Conservation (phyloP, 768 basidiomycete genomes). For the Psilocybe sp. region DNA sequence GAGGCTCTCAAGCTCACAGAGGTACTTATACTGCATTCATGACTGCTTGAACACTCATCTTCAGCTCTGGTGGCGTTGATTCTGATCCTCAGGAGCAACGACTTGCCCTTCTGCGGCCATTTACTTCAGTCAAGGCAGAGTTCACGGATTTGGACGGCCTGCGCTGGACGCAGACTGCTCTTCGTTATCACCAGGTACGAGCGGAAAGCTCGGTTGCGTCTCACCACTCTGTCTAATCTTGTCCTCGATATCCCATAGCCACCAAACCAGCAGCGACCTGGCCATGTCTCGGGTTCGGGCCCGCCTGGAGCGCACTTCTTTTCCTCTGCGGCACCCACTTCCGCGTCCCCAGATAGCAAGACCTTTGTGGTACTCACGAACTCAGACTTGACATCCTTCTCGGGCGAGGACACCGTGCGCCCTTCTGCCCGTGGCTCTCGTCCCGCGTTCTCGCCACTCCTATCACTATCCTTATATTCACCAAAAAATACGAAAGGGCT, state of each 20-base stretch:
- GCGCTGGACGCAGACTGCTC: constrained; percentile 42
- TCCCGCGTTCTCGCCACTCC: not conserved
- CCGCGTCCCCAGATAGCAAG: constrained; percentile 1
- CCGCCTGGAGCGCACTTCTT: not conserved
- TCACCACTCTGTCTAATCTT: not conserved
- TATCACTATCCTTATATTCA: not conserved
- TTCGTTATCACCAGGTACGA: constrained; percentile 25
- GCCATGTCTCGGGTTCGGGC: not conserved
- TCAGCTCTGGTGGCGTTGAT: not conserved
- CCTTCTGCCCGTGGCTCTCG: not conserved
- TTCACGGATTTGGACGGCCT: constrained; percentile 62
- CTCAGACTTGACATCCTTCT: constrained; percentile 31
- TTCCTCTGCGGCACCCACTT: not conserved
- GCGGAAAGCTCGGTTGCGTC: not conserved
- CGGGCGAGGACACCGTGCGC: constrained; percentile 39
- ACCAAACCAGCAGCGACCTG: not conserved
- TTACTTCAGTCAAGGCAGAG: constrained; percentile 55
- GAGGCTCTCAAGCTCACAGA: constrained; percentile 59
- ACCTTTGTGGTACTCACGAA: constrained; percentile 34
- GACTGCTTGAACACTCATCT: not conserved
- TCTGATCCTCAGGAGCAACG: constrained; percentile 34
- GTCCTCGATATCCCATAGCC: not conserved
- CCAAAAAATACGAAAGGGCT: not conserved
- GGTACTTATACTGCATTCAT: constrained; percentile 26
- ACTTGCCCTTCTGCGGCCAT: constrained; percentile 37